Percentiles rank a stretch among this genome's conserved stretches.
Conservation (phyloP, 768 basidiomycete species). For the Megacollybia marginata region DNA sequence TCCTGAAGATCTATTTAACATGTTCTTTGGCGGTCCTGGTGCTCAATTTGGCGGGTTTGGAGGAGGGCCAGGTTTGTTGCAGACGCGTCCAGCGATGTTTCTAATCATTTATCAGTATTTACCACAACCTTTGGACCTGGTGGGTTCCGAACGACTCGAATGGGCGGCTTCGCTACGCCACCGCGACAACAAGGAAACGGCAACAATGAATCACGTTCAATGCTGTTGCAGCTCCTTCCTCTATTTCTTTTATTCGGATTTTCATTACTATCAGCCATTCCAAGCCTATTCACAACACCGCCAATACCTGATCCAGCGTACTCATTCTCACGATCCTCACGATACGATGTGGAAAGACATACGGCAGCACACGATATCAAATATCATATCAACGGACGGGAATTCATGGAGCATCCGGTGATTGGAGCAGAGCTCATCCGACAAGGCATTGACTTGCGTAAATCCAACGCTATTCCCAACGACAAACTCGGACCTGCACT, state of each 20-base stretch:
- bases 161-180: slow-evolving; percentile 34
- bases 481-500: slow-evolving; percentile 32
- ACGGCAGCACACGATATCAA: slow-evolving; percentile 65
- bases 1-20: slow-evolving; percentile 95
- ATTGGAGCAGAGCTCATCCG: slow-evolving; percentile 68
- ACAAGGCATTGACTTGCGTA: slow-evolving; percentile 31
- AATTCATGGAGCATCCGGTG: slow-evolving; percentile 69
- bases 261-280: slow-evolving; percentile 76
- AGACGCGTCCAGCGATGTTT: neutral
- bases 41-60: slow-evolving; percentile 45
- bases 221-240: slow-evolving; percentile 75
- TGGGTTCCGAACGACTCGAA: slow-evolving; percentile 71
- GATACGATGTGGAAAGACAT: slow-evolving; percentile 62
- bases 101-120: slow-evolving; percentile 44
- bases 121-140: slow-evolving; percentile 72
- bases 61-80: slow-evolving; percentile 45
- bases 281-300: slow-evolving; percentile 61
- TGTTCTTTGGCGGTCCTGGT: slow-evolving; percentile 83
- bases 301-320: slow-evolving; percentile 75
- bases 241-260: slow-evolving; percentile 79
- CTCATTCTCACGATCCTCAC: slow-evolving; percentile 54
- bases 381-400: slow-evolving; percentile 78
- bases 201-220: slow-evolving; percentile 47
- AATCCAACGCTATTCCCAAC: slow-evolving; percentile 2
- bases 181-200: slow-evolving; percentile 25